Conservation (phyloP, 2,329 filamentous ascomycete genomes). For the Aspergillus puulaauensis region DNA sequence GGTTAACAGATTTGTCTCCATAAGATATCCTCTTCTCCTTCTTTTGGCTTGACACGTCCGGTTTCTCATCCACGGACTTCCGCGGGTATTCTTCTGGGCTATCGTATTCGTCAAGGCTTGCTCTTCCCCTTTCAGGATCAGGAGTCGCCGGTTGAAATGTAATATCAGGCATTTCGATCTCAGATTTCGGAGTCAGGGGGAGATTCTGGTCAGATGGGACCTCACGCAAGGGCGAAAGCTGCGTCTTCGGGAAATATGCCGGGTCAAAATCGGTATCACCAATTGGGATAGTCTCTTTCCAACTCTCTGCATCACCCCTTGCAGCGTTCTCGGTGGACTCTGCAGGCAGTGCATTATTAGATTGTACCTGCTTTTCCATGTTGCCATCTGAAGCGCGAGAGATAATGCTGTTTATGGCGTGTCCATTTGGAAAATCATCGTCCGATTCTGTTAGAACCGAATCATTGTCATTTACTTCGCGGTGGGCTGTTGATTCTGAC, state of each 20-base stretch:
- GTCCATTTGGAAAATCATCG: constrained; percentile 51
- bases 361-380: neutral
- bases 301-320: neutral
- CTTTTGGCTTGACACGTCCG: neutral
- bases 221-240: constrained; percentile 9
- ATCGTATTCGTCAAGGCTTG: constrained; percentile 46
- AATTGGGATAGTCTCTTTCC: constrained; percentile 1
- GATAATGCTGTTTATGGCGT: constrained; percentile 52
- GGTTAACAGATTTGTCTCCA: constrained; percentile 5
- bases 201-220: constrained; percentile 7
- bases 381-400: constrained; percentile 34
- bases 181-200: constrained; percentile 8
- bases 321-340: neutral
- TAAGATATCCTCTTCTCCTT: constrained; percentile 9
- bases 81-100: constrained; percentile 62
- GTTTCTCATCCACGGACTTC: constrained; percentile 23
- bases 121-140: constrained; percentile 36
- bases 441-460: constrained; percentile 49
- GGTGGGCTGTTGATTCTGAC: constrained; percentile 15
- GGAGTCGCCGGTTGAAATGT: constrained; percentile 50
- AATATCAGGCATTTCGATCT: constrained; percentile 42
- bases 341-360: neutral
- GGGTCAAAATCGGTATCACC: neutral
- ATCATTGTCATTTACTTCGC: constrained; percentile 30
- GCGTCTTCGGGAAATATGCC: neutral